phyloP scores from a whole-genome alignment of 2,329 filamentous ascomycete species.

The Phyllachora maydis region DNA sequence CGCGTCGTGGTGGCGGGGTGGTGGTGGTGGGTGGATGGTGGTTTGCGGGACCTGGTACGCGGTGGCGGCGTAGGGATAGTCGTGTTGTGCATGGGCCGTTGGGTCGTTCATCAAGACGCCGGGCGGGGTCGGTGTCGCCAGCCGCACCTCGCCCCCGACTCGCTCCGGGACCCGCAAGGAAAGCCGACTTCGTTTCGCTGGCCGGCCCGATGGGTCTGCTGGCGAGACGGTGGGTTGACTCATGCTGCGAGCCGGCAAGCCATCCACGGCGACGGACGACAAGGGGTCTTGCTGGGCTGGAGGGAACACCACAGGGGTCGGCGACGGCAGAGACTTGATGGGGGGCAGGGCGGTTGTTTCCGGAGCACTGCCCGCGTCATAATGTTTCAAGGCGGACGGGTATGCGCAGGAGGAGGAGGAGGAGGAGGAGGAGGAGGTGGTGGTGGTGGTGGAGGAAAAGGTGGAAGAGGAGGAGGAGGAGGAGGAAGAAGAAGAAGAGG shows the following conservation, averaged over 20 bases:
- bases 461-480: constrained; percentile 13
- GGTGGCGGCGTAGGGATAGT: constrained; percentile 1
- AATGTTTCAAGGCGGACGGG: too few species aligned
- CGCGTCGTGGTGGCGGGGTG: neutral
- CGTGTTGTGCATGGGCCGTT: constrained; percentile 1
- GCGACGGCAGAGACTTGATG: neutral
- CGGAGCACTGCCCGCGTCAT: too few species aligned
- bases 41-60: constrained; percentile 1
- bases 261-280: too few species aligned
- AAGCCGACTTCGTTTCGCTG: constrained; percentile 22
- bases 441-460: constrained; percentile 1
- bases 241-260: too few species aligned
- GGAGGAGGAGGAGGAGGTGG: constrained; percentile 1
- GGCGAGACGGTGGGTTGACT: constrained; percentile 1
- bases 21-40: neutral
- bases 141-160: constrained; percentile 10
- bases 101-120: constrained; percentile 12
- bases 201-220: too few species aligned
- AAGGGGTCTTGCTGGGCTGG: too few species aligned
- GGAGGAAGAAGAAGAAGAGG: constrained; percentile 25
- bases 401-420: too few species aligned
- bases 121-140: constrained; percentile 11
- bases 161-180: constrained; percentile 37
- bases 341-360: too few species aligned
- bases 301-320: too few species aligned